Evolutionary conservation across 768 basidiomycete genomes (phyloP).

Genomic region (Leccinum olivaceopallidum): DNA sequence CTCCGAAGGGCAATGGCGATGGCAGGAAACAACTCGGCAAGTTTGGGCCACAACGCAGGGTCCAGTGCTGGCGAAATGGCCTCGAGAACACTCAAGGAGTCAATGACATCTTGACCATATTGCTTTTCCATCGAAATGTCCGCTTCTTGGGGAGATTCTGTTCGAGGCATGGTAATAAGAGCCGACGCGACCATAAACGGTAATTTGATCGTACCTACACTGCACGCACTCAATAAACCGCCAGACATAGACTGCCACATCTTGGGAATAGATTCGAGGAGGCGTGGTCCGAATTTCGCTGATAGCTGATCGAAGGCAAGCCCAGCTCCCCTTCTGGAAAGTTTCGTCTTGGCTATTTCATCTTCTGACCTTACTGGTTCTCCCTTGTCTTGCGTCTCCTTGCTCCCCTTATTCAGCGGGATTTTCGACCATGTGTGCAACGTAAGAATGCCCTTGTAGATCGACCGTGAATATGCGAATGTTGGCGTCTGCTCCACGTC

Average conservation of each 20-base stretch:
- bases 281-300: conserved; percentile 63
- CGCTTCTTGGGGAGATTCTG: conserved; percentile 57
- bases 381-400: conserved; percentile 45
- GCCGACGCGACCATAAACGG: background rate
- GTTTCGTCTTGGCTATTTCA: conserved; percentile 60
- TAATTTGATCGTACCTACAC: conserved; percentile 50
- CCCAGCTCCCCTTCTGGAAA: conserved; percentile 85
- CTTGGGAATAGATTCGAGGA: conserved; percentile 83
- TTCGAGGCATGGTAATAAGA: conserved; percentile 4
- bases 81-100: conserved; percentile 88
- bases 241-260: conserved; percentile 95
- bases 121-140: conserved; percentile 70
- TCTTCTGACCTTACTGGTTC: conserved; percentile 44
- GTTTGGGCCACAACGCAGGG: conserved; percentile 62
- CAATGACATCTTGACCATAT: conserved; percentile 87
- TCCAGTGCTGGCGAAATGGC: conserved; percentile 79
- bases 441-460: conserved; percentile 74
- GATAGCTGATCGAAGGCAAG: conserved; percentile 83
- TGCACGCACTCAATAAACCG: conserved; percentile 68
- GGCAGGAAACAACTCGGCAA: conserved; percentile 73
- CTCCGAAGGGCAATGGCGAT: conserved; percentile 80
- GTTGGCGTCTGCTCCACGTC: conserved; percentile 89
- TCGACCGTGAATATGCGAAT: conserved; percentile 67
- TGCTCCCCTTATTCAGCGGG: conserved; percentile 34
- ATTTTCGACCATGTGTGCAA: conserved; percentile 51